Evolutionary conservation across 2,329 filamentous ascomycete species (phyloP).

Genomic region (Triangularia setosa): DNA sequence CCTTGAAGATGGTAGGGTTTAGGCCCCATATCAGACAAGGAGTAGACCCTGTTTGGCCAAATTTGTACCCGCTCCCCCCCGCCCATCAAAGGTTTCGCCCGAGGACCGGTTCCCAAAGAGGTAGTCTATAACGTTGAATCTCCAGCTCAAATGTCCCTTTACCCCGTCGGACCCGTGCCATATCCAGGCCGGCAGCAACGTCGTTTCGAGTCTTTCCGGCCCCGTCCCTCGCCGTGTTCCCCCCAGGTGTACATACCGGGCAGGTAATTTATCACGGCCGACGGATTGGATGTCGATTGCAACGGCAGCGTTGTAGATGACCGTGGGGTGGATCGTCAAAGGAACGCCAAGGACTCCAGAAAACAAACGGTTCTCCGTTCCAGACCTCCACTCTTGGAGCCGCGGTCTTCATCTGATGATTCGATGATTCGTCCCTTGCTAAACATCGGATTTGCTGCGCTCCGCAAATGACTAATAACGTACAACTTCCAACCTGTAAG

Average conservation of each 20-base stretch:
- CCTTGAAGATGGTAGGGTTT: background rate
- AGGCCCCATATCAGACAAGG: slow-evolving; percentile 1
- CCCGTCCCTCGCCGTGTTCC: background rate
- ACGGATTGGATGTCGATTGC: background rate
- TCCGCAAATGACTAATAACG: slow-evolving; percentile 1
- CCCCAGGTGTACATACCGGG: background rate
- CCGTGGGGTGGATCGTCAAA: slow-evolving; percentile 3
- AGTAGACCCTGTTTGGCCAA: slow-evolving; percentile 15
- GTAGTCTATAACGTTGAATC: slow-evolving; percentile 1
- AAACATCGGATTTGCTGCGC: slow-evolving; percentile 1
- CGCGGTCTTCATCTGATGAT: slow-evolving; percentile 5
- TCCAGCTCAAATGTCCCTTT: background rate
- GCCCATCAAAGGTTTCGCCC: slow-evolving; percentile 3
- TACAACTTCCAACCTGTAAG: background rate
- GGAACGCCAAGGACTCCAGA: slow-evolving; percentile 10
- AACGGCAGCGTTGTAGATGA: background rate
- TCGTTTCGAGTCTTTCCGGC: background rate
- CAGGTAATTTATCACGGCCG: background rate
- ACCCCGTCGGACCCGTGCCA: background rate
- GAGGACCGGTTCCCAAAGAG: slow-evolving; percentile 2
- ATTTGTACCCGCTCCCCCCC: slow-evolving; percentile 11
- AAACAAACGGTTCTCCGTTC: slow-evolving; percentile 3
- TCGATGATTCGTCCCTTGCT: slow-evolving; percentile 1
- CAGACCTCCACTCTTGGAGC: slow-evolving; percentile 10
- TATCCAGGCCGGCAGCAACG: background rate